These are phyloP conservation scores for Claviceps sp. DNA, from an alignment of 2,329 filamentous ascomycete species.

Conservation along the genomic window DNA sequence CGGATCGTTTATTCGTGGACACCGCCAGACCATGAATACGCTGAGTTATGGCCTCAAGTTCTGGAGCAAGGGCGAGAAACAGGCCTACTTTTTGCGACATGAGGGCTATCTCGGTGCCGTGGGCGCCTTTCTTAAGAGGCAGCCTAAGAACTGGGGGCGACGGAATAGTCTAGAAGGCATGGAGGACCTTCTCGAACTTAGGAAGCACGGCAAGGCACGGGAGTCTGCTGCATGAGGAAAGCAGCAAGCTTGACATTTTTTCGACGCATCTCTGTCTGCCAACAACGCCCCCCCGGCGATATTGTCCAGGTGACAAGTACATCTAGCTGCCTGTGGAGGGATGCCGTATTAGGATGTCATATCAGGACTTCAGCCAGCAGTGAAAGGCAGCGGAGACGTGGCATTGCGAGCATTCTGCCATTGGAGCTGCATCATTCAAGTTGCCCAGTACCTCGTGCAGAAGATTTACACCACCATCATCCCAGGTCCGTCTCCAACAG, in stretches of 20 bases:
- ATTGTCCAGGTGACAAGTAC: too few species aligned
- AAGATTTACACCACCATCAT: too few species aligned
- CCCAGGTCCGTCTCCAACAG: too few species aligned
- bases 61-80: slow-evolving; percentile 87
- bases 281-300: too few species aligned
- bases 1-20: slow-evolving; percentile 89
- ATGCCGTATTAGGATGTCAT: too few species aligned
- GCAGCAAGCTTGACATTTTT: background rate
- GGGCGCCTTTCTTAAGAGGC: slow-evolving; percentile 82
- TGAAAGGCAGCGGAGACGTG: too few species aligned
- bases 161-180: slow-evolving; percentile 57
- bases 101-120: slow-evolving; percentile 93
- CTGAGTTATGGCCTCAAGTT: slow-evolving; percentile 94
- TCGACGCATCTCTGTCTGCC: background rate
- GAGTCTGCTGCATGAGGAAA: slow-evolving; percentile 1
- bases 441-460: too few species aligned
- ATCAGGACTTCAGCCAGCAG: too few species aligned
- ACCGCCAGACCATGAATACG: slow-evolving; percentile 96
- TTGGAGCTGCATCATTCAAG: too few species aligned
- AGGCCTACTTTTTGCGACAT: slow-evolving; percentile 90
- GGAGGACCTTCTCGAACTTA: slow-evolving; percentile 19
- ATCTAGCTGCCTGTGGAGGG: too few species aligned
- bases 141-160: slow-evolving; percentile 83
- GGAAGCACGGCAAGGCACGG: slow-evolving; percentile 10
- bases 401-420: too few species aligned